Conservation (phyloP, 176 grass and related monocot species). For the Raddia distichophylla region DNA sequence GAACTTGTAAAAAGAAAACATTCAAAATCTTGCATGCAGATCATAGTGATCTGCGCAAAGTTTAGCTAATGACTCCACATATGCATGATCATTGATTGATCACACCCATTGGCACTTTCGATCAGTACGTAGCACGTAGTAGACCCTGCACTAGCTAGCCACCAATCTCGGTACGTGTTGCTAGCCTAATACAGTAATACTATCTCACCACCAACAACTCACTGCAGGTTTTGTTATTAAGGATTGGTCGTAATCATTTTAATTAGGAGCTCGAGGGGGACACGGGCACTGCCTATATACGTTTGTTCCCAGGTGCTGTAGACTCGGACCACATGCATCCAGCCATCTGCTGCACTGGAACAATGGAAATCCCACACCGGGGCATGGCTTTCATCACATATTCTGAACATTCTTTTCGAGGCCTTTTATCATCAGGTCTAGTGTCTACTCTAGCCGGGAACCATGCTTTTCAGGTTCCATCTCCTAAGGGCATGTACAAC, state of each 20-base stretch:
- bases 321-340: background rate
- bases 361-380: constrained; percentile 40
- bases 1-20: background rate
- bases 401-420: background rate
- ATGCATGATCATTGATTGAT: background rate
- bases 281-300: background rate
- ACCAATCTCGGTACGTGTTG: background rate
- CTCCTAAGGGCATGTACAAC: too few species aligned
- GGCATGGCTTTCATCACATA: background rate
- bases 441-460: constrained; percentile 13
- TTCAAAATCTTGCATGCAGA: background rate
- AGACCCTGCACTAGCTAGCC: background rate
- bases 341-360: constrained; percentile 4
- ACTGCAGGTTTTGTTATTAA: background rate
- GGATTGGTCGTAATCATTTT: background rate
- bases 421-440: constrained; percentile 13
- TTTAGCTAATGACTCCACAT: background rate
- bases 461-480: constrained; percentile 35
- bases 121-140: background rate
- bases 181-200: background rate
- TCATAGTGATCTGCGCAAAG: background rate
- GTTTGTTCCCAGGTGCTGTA: background rate
- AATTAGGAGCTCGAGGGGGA: background rate
- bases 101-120: background rate
- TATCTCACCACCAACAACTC: background rate